Percentiles rank a stretch among this genome's conserved stretches.
These are phyloP conservation scores for Sutorius australiensis DNA, from an alignment of 768 basidiomycete genomes.

Conservation along the genomic window DNA sequence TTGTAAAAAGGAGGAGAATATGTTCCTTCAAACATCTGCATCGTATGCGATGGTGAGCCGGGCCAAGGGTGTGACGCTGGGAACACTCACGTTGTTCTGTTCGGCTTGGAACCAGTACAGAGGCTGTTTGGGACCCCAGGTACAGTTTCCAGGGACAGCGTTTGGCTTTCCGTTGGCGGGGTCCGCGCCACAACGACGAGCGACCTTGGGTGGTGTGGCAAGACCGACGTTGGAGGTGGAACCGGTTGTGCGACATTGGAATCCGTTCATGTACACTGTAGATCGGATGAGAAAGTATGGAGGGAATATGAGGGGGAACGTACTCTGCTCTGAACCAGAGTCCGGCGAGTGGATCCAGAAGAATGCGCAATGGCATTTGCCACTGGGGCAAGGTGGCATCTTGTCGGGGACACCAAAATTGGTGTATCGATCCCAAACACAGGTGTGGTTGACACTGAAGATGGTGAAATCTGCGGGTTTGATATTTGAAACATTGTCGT, in stretches of 20 bases:
- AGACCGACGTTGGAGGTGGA: slow-evolving; percentile 50
- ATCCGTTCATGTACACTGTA: slow-evolving; percentile 71
- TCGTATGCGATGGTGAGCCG: not conserved
- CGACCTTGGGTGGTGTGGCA: slow-evolving; percentile 52
- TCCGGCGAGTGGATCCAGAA: slow-evolving; percentile 68
- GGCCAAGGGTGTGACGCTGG: not conserved
- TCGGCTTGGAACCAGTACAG: slow-evolving; percentile 68
- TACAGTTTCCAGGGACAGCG: slow-evolving; percentile 58
- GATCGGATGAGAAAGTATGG: not conserved
- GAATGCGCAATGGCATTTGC: slow-evolving; percentile 66
- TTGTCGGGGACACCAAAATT: slow-evolving; percentile 62
- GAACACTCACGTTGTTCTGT: slow-evolving; percentile 51
- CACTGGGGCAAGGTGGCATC: slow-evolving; percentile 66
- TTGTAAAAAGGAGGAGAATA: slow-evolving; percentile 65
- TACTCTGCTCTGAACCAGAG: slow-evolving; percentile 63
- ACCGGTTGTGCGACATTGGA: slow-evolving; percentile 59
- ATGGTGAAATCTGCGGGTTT: slow-evolving; percentile 67
- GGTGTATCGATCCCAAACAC: slow-evolving; percentile 69
- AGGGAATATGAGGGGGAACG: slow-evolving; percentile 13
- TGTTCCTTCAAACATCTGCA: slow-evolving; percentile 61
- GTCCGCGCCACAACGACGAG: slow-evolving; percentile 67
- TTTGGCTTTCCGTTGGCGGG: slow-evolving; percentile 40
- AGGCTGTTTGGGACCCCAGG: slow-evolving; percentile 67
- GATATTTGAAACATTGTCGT: slow-evolving; percentile 51
- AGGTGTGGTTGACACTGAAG: slow-evolving; percentile 73